Conservation (phyloP, 352 stramenopile species). For the Globisporangium splendens region DNA sequence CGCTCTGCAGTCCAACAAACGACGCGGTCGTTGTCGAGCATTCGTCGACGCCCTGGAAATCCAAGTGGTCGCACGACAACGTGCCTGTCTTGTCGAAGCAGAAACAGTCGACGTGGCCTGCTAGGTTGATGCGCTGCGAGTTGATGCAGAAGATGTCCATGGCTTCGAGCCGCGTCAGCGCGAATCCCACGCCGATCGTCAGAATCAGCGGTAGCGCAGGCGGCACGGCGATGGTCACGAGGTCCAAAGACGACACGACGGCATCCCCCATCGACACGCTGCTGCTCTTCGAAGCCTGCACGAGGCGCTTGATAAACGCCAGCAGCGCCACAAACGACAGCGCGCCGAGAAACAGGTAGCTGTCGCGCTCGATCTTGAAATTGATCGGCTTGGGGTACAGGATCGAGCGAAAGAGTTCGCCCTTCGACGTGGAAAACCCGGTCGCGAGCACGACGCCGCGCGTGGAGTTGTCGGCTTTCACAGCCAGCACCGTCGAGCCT, state of each 20-base stretch:
- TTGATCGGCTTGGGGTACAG: slow-evolving; percentile 51
- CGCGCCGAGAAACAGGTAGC: slow-evolving; percentile 52
- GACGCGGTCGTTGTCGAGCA: slow-evolving; percentile 27
- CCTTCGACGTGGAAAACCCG: slow-evolving; percentile 62
- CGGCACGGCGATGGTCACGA: slow-evolving; percentile 61
- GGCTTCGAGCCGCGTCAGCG: slow-evolving; percentile 43
- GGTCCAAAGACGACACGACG: slow-evolving; percentile 38
- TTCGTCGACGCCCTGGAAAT: slow-evolving; percentile 73
- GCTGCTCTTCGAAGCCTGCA: slow-evolving; percentile 28
- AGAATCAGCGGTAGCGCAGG: slow-evolving; percentile 57
- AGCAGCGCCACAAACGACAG: slow-evolving; percentile 39
- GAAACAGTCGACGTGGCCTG: slow-evolving; percentile 68
- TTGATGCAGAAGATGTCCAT: slow-evolving; percentile 67
- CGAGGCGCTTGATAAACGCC: slow-evolving; percentile 51
- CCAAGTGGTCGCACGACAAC: slow-evolving; percentile 63
- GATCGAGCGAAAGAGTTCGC: slow-evolving; percentile 67
- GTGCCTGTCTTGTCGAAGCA: slow-evolving; percentile 87
- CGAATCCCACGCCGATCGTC: slow-evolving; percentile 51
- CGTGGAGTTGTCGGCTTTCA: slow-evolving; percentile 23
- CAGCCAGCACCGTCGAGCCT: slow-evolving; percentile 51
- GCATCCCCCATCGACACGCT: slow-evolving; percentile 16
- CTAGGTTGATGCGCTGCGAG: slow-evolving; percentile 65
- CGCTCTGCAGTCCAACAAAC: slow-evolving; percentile 55
- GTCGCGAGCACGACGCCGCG: slow-evolving; percentile 61
- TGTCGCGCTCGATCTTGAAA: slow-evolving; percentile 67